Evolutionary conservation across 768 basidiomycete genomes (phyloP).

Genomic region (Austroboletus festivus): DNA sequence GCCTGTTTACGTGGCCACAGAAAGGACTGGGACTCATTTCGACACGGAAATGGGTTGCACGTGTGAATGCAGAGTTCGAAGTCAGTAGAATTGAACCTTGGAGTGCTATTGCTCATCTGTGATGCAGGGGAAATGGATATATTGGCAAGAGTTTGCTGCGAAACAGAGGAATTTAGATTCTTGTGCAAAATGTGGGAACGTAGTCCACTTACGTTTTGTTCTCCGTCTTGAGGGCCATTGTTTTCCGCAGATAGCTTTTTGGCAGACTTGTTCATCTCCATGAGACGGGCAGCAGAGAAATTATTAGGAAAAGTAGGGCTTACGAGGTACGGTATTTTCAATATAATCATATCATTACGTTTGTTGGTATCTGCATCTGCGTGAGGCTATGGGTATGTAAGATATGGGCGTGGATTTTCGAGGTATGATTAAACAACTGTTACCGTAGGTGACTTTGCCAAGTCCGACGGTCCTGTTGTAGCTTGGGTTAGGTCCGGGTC

Average conservation of each 20-base stretch:
- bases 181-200: neutral
- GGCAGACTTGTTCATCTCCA: conserved; percentile 3
- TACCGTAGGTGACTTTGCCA: conserved; percentile 11
- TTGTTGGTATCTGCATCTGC: conserved; percentile 7
- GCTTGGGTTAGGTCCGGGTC: conserved; percentile 4
- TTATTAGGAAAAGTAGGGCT: neutral
- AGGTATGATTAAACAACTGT: neutral
- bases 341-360: conserved; percentile 20
- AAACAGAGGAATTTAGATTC: neutral
- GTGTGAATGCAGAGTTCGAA: conserved; percentile 28
- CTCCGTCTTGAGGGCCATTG: neutral
- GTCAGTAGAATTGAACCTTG: conserved; percentile 5
- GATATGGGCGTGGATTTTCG: neutral
- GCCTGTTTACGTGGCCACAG: conserved; percentile 22
- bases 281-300: conserved; percentile 1
- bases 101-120: neutral
- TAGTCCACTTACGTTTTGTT: conserved; percentile 13
- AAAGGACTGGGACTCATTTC: conserved; percentile 27
- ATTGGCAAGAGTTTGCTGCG: neutral
- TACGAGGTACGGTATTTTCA: conserved; percentile 24
- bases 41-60: conserved; percentile 21
- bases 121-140: conserved; percentile 1
- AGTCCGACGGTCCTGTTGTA: neutral
- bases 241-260: conserved; percentile 8
- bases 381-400: conserved; percentile 9